phyloP scores from a whole-genome alignment of 441 rosid species.

The Euphorbia celastroides region DNA sequence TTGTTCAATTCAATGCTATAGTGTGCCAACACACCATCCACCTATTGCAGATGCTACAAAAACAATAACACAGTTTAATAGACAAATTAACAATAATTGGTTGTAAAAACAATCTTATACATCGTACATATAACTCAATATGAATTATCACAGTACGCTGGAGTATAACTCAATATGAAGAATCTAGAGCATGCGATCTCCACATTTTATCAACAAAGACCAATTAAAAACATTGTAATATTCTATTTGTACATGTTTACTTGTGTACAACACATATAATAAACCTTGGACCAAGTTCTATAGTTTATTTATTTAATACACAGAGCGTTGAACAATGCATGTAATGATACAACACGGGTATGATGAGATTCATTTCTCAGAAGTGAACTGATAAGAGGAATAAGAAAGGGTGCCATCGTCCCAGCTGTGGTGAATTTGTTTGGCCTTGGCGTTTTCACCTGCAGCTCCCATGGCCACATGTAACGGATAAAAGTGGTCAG shows the following conservation, averaged over 20 bases:
- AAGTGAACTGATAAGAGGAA: conserved; percentile 68
- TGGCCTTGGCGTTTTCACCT: conserved; percentile 59
- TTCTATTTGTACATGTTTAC: neutral
- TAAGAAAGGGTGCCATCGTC: conserved; percentile 61
- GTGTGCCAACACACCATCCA: neutral
- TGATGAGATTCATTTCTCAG: conserved; percentile 18
- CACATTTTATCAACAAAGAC: neutral
- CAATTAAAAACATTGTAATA: neutral
- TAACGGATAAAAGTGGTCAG: conserved; percentile 87
- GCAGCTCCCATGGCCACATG: conserved; percentile 95
- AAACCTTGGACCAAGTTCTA: neutral
- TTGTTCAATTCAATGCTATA: neutral
- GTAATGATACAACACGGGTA: neutral
- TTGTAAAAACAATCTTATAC: too few relatives aligned
- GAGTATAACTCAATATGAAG: neutral
- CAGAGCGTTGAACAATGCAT: neutral
- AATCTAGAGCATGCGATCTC: neutral
- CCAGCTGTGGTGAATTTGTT: conserved; percentile 87
- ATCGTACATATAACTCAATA: too few relatives aligned
- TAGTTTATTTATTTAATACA: neutral
- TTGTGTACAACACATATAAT: neutral
- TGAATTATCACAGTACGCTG: neutral
- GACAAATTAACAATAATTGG: too few relatives aligned
- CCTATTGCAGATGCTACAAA: neutral
- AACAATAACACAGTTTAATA: too few relatives aligned